A percentile compares a stretch with the other conserved stretches of the same genome.
Evolutionary conservation across 2,329 filamentous ascomycete genomes (phyloP).

Genomic region (Cercospora nicotianae): DNA sequence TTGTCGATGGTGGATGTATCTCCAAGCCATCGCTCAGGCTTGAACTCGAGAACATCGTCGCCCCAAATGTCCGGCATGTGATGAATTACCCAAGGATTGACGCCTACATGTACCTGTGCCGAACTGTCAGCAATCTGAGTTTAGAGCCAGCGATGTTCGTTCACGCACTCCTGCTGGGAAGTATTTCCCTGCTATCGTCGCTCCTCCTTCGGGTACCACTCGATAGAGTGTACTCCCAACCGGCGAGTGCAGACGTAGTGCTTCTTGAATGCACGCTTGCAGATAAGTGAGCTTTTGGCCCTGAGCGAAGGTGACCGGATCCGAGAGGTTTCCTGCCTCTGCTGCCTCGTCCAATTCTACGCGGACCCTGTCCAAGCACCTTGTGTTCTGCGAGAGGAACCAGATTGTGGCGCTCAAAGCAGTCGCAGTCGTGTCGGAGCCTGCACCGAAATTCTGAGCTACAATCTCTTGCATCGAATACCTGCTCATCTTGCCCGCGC

Average conservation of each 20-base stretch:
- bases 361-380: conserved; percentile 35
- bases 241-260: conserved; percentile 16
- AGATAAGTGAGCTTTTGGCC: conserved; percentile 30
- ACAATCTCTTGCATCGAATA: conserved; percentile 37
- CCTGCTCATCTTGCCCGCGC: conserved; percentile 37
- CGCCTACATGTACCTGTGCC: conserved; percentile 14
- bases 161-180: conserved; percentile 34
- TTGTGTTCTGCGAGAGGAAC: conserved; percentile 40
- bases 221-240: conserved; percentile 44
- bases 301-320: conserved; percentile 37
- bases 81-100: conserved; percentile 35
- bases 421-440: conserved; percentile 38
- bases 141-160: neutral
- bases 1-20: neutral
- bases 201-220: conserved; percentile 42
- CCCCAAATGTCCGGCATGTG: conserved; percentile 46
- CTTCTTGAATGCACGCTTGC: conserved; percentile 18
- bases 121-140: neutral
- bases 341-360: conserved; percentile 38
- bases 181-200: conserved; percentile 39
- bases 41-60: conserved; percentile 47
- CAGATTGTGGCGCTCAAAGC: conserved; percentile 38
- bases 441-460: conserved; percentile 43
- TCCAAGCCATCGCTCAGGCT: conserved; percentile 50
- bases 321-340: conserved; percentile 31